phyloP scores from a whole-genome alignment of 345 rosid genomes.

The Alliaria petiolata region DNA sequence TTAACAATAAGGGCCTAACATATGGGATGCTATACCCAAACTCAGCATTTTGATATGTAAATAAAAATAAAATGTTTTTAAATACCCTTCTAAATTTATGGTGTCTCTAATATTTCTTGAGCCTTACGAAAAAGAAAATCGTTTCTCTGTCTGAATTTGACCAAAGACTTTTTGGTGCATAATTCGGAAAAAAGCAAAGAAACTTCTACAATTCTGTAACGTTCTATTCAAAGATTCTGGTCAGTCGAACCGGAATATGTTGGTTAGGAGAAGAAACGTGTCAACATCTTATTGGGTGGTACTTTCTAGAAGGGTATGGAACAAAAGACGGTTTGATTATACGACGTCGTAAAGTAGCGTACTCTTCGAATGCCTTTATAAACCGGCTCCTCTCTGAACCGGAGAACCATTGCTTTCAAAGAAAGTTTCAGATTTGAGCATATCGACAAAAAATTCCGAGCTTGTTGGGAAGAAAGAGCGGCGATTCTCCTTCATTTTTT shows the following conservation, averaged over 20 bases:
- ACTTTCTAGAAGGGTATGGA: slow-evolving; percentile 45
- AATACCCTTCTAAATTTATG: neutral
- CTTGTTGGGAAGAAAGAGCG: neutral
- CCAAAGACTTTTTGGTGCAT: neutral
- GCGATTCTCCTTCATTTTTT: neutral
- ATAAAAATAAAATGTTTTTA: too few species aligned
- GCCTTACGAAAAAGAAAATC: neutral
- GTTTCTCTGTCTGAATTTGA: neutral
- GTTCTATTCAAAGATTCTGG: neutral
- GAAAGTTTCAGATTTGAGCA: neutral
- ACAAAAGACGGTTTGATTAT: neutral
- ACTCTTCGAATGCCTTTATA: slow-evolving; percentile 28
- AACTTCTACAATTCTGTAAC: neutral
- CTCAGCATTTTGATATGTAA: too few species aligned
- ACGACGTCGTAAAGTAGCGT: slow-evolving; percentile 19
- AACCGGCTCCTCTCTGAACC: neutral
- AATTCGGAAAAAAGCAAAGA: neutral
- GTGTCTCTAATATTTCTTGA: neutral
- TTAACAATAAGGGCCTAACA: too few species aligned
- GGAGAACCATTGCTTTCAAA: neutral
- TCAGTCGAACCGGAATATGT: slow-evolving; percentile 2
- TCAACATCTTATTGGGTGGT: slow-evolving; percentile 23
- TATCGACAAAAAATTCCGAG: neutral
- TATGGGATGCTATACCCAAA: too few species aligned
- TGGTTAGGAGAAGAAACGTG: slow-evolving; percentile 31